phyloP scores from a whole-genome alignment of 1,284 basidiomycete species.

The Malassezia yamatoensis region DNA sequence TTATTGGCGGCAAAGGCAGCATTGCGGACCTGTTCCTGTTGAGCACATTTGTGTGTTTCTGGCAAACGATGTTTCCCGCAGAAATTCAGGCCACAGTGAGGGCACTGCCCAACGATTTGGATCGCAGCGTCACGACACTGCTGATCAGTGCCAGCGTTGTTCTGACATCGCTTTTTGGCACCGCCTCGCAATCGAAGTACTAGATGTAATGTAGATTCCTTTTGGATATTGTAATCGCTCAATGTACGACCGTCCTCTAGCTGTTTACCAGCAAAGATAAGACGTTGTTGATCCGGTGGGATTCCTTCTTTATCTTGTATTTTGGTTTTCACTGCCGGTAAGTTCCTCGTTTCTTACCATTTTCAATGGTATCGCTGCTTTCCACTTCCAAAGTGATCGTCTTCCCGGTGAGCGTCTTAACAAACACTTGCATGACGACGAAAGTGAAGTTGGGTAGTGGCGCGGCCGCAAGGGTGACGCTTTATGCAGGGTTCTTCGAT shows the following conservation, averaged over 20 bases:
- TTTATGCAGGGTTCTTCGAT: background rate
- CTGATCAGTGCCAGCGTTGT: slow-evolving; percentile 34
- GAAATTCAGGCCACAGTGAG: slow-evolving; percentile 45
- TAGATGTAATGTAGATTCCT: slow-evolving; percentile 51
- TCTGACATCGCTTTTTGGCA: slow-evolving; percentile 44
- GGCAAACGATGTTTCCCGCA: slow-evolving; percentile 45
- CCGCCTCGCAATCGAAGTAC: slow-evolving; percentile 44
- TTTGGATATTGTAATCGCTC: slow-evolving; percentile 67
- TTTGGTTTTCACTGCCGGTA: slow-evolving; percentile 45
- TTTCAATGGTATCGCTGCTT: slow-evolving; percentile 81
- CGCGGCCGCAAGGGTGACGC: background rate
- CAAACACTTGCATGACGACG: slow-evolving; percentile 36
- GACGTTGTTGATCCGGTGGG: slow-evolving; percentile 87
- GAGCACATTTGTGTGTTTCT: slow-evolving; percentile 41
- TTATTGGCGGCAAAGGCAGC: slow-evolving; percentile 46
- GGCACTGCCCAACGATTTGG: slow-evolving; percentile 45
- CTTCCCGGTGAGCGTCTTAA: slow-evolving; percentile 48
- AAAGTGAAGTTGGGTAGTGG: background rate
- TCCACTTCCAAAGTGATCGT: slow-evolving; percentile 50
- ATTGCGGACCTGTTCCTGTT: slow-evolving; percentile 39
- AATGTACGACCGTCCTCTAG: slow-evolving; percentile 55
- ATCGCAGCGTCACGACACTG: slow-evolving; percentile 47
- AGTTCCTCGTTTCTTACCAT: slow-evolving; percentile 61
- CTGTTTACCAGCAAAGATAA: slow-evolving; percentile 98
- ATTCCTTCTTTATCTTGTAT: slow-evolving; percentile 61